Evolutionary conservation across 495 filamentous ascomycete genomes (phyloP).

Genomic region (Articulospora tetracladia): DNA sequence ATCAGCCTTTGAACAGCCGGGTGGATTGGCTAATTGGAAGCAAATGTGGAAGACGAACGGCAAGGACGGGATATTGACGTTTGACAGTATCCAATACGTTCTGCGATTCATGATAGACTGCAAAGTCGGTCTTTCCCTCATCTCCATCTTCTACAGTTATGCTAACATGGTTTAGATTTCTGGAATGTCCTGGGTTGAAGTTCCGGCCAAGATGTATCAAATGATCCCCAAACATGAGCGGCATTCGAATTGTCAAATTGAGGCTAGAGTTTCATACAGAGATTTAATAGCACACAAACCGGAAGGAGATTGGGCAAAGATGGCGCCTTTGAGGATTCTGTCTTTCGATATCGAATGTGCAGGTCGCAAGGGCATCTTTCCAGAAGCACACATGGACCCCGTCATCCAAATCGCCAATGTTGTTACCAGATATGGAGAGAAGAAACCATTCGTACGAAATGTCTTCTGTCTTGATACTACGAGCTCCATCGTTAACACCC

Average conservation of each 20-base stretch:
- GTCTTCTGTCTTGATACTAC: slow-evolving; percentile 92
- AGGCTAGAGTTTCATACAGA: slow-evolving; percentile 75
- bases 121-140: slow-evolving; percentile 45
- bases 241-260: slow-evolving; percentile 93
- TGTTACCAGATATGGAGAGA: slow-evolving; percentile 93
- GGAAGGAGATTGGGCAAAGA: slow-evolving; percentile 97
- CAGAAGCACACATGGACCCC: slow-evolving; percentile 83
- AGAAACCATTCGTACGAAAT: slow-evolving; percentile 93
- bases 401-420: slow-evolving; percentile 99
- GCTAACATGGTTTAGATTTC: slow-evolving; percentile 51
- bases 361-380: slow-evolving; percentile 95
- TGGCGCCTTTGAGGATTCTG: slow-evolving; percentile 88
- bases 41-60: slow-evolving; percentile 69
- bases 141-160: background rate
- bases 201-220: slow-evolving; percentile 66
- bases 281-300: slow-evolving; percentile 84
- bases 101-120: slow-evolving; percentile 97
- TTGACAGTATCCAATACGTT: slow-evolving; percentile 92
- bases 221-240: slow-evolving; percentile 55
- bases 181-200: slow-evolving; percentile 98
- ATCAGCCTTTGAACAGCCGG: slow-evolving; percentile 55
- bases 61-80: slow-evolving; percentile 71
- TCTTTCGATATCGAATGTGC: slow-evolving; percentile 99
- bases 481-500: slow-evolving; percentile 89
- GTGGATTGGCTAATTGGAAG: slow-evolving; percentile 78